Percentiles rank a stretch among this genome's conserved stretches.
These are phyloP conservation scores for Candida tunisiensis DNA, from an alignment of 1,139 yeast genomes.

Conservation along the genomic window DNA sequence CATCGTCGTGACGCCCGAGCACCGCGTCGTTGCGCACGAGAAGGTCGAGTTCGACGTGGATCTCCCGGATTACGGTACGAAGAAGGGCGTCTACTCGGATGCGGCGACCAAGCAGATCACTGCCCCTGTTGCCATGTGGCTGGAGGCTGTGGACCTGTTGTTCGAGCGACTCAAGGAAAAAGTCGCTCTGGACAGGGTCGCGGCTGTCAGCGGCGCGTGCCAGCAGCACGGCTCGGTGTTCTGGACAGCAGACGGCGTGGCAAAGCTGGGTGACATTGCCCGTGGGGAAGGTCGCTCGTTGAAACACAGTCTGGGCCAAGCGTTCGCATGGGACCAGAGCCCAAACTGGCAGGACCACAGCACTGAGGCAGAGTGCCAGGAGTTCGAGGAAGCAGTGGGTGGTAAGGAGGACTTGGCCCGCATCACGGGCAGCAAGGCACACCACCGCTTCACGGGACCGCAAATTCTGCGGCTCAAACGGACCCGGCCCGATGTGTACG, in stretches of 20 bases:
- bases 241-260: slow-evolving; percentile 41
- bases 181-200: slow-evolving; percentile 31
- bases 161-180: slow-evolving; percentile 32
- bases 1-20: slow-evolving; percentile 38
- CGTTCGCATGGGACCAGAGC: slow-evolving; percentile 47
- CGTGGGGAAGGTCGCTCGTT: slow-evolving; percentile 4
- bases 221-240: slow-evolving; percentile 89
- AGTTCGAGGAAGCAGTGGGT: slow-evolving; percentile 44
- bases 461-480: slow-evolving; percentile 66
- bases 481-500: slow-evolving; percentile 35
- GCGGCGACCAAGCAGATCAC: slow-evolving; percentile 33
- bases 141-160: slow-evolving; percentile 61
- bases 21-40: slow-evolving; percentile 39
- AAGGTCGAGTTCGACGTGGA: slow-evolving; percentile 59
- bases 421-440: slow-evolving; percentile 76
- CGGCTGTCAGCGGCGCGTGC: slow-evolving; percentile 68
- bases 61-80: slow-evolving; percentile 38
- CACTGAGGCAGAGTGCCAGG: slow-evolving; percentile 49
- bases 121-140: slow-evolving; percentile 85
- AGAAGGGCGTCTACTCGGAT: slow-evolving; percentile 52
- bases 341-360: slow-evolving; percentile 97
- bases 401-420: slow-evolving; percentile 49
- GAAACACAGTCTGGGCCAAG: slow-evolving; percentile 12
- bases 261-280: slow-evolving; percentile 17
- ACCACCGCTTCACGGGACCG: slow-evolving; percentile 79